A percentile compares a stretch with the other conserved stretches of the same genome.
These are phyloP conservation scores for Aspergillus sp. DNA, from an alignment of 2,329 filamentous ascomycete species.

Conservation along the genomic window DNA sequence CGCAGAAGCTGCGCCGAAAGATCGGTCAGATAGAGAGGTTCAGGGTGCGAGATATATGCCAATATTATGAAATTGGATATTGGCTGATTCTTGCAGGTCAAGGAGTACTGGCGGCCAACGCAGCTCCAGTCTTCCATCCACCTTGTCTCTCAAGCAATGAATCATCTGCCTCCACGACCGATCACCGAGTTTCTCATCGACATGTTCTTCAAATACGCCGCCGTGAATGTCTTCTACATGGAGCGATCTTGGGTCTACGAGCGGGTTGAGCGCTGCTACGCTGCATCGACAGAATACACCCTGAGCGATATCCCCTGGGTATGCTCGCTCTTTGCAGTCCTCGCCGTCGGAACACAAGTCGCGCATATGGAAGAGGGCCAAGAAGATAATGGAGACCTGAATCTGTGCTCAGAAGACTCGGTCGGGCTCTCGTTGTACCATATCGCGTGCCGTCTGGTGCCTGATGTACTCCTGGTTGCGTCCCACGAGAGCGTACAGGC, in stretches of 20 bases:
- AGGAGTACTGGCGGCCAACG: conserved; percentile 32
- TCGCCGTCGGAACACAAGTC: conserved; percentile 39
- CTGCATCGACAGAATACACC: not conserved
- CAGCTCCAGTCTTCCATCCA: conserved; percentile 29
- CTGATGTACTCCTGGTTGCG: conserved; percentile 54
- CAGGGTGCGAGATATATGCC: not conserved
- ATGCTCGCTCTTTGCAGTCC: not conserved
- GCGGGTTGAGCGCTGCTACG: conserved; percentile 28
- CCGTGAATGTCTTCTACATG: conserved; percentile 37
- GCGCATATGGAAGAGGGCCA: conserved; percentile 29
- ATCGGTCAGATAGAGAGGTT: not conserved
- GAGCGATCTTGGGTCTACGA: conserved; percentile 29
- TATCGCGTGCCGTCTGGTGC: conserved; percentile 51
- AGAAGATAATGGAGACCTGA: conserved; percentile 9
- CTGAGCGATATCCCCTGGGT: not conserved
- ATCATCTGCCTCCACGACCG: conserved; percentile 31
- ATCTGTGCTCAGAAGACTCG: conserved; percentile 41
- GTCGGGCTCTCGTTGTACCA: conserved; percentile 55
- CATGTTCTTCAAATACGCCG: conserved; percentile 34
- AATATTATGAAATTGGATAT: not conserved
- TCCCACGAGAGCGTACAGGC: conserved; percentile 57
- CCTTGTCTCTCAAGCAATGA: conserved; percentile 23
- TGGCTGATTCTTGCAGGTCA: conserved; percentile 8
- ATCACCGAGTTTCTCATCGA: conserved; percentile 33
- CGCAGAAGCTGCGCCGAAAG: conserved; percentile 28